phyloP scores from a whole-genome alignment of 1,284 basidiomycete species.

The Xanthoconium separans region DNA sequence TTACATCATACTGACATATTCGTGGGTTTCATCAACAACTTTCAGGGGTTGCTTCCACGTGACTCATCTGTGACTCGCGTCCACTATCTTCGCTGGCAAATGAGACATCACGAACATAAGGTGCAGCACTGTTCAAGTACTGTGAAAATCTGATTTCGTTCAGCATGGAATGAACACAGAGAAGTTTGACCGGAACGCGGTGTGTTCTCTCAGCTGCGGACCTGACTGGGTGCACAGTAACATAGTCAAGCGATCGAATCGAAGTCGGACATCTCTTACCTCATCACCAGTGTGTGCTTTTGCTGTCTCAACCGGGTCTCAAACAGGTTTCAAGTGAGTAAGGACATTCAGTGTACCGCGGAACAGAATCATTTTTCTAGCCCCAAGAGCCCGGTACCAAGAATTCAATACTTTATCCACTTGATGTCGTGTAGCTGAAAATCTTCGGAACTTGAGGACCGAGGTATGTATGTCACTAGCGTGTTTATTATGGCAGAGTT shows the following conservation, averaged over 20 bases:
- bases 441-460: neutral
- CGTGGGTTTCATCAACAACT: neutral
- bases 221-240: neutral
- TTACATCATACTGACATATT: neutral
- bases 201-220: neutral
- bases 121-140: neutral
- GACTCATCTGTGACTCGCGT: neutral
- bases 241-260: neutral
- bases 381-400: neutral
- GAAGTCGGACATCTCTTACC: neutral
- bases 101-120: neutral
- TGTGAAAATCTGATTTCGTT: neutral
- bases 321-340: neutral
- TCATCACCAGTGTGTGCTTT: neutral
- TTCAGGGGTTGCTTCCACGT: neutral
- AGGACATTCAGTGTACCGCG: neutral
- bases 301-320: too few relatives aligned
- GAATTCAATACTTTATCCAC: neutral
- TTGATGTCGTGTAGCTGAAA: neutral
- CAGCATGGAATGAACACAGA: too few relatives aligned
- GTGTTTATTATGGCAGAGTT: neutral
- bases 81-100: neutral
- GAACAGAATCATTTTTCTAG: neutral
- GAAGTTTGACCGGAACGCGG: neutral
- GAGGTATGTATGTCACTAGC: neutral